Evolutionary conservation across 306 rosid genomes (phyloP).

Genomic region (Vigna angularis): DNA sequence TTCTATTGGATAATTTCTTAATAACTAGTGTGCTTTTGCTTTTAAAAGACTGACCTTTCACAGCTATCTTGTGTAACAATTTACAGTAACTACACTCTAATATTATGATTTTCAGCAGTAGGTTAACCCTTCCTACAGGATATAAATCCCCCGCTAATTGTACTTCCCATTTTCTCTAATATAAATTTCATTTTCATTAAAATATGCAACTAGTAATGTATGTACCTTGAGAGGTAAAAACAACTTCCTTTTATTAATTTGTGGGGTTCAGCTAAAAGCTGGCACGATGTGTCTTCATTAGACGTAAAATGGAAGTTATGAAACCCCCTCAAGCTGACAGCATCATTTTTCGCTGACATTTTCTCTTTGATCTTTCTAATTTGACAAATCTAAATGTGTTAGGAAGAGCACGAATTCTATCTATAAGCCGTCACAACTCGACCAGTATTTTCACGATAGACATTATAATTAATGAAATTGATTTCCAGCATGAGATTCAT

Average conservation of each 20-base stretch:
- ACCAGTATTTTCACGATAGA: not conserved
- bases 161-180: not conserved
- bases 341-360: not conserved
- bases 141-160: not conserved
- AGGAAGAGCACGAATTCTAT: not conserved
- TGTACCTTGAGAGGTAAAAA: not conserved
- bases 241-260: not conserved
- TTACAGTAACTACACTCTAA: not conserved
- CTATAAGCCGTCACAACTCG: conserved; percentile 15
- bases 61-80: not conserved
- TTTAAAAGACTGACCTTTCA: not conserved
- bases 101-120: not conserved
- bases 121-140: not conserved
- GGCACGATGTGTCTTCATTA: not conserved
- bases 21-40: no score
- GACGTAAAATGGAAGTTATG: conserved; percentile 1
- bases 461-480: not conserved
- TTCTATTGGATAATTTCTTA: no score
- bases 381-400: conserved; percentile 7
- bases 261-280: conserved; percentile 4
- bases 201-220: not conserved
- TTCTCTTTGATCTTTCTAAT: not conserved
- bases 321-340: not conserved
- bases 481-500: conserved; percentile 18
- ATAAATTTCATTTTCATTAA: not conserved